Conservation (phyloP, 805 yeast species). For the Danielozyma ontarioensis region DNA sequence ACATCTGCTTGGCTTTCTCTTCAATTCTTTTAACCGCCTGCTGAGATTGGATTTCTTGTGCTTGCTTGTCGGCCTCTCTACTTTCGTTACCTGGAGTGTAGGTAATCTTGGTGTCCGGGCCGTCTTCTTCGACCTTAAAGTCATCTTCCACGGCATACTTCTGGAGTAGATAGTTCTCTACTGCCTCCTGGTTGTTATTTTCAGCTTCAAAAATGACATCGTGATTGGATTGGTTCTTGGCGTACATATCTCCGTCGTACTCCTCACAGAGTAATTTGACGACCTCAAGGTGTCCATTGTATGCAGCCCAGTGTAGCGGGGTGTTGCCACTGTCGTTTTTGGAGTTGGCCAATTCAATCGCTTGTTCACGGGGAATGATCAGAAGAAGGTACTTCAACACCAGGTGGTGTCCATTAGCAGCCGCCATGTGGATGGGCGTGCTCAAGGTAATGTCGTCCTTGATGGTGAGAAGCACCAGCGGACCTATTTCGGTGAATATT, state of each 20-base stretch:
- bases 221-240: conserved; percentile 68
- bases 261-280: conserved; percentile 69
- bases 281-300: conserved; percentile 74
- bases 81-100: conserved; percentile 40
- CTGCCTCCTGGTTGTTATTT: conserved; percentile 64
- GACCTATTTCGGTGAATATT: conserved; percentile 56
- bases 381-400: conserved; percentile 57
- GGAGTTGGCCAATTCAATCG: conserved; percentile 24
- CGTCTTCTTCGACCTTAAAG: conserved; percentile 37
- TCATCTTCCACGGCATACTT: conserved; percentile 65
- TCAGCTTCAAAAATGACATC: conserved; percentile 91
- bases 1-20: conserved; percentile 23
- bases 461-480: conserved; percentile 38
- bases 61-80: conserved; percentile 36
- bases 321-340: conserved; percentile 85
- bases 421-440: conserved; percentile 90
- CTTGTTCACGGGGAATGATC: conserved; percentile 40
- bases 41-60: too few relatives aligned
- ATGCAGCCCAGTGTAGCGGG: conserved; percentile 93
- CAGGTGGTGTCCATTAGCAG: conserved; percentile 86
- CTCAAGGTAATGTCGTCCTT: conserved; percentile 60
- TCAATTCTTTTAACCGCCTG: conserved; percentile 32
- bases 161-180: conserved; percentile 71
- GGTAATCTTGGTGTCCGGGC: conserved; percentile 38
- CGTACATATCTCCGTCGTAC: conserved; percentile 75